A percentile compares a stretch with the other conserved stretches of the same genome.
These are phyloP conservation scores for Sarocladium brachiariae DNA, from an alignment of 2,329 filamentous ascomycete species.

Conservation along the genomic window DNA sequence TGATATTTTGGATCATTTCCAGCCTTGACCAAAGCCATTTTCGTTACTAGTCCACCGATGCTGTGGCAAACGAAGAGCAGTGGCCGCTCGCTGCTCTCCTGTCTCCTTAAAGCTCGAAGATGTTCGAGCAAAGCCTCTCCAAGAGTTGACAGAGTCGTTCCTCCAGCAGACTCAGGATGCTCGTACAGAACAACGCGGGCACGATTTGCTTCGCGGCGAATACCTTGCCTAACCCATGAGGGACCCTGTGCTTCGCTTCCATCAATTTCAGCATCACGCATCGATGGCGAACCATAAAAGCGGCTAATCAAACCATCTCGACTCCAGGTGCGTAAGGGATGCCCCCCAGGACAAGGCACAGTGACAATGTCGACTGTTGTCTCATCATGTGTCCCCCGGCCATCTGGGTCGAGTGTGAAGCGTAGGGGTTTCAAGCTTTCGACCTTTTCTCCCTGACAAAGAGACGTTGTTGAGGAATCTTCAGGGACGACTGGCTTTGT, in stretches of 20 bases:
- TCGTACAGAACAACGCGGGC: constrained; percentile 46
- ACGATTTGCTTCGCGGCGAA: constrained; percentile 38
- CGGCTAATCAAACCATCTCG: constrained; percentile 40
- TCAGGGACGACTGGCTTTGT: constrained; percentile 3
- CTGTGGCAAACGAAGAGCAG: constrained; percentile 56
- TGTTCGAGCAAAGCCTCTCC: constrained; percentile 41
- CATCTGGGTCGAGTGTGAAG: constrained; percentile 29
- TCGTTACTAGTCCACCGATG: constrained; percentile 53
- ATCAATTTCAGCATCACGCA: constrained; percentile 28
- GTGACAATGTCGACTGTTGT: constrained; percentile 48
- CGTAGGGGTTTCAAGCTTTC: constrained; percentile 10
- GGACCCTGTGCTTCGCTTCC: constrained; percentile 18
- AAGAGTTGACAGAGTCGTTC: constrained; percentile 35
- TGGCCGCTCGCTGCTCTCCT: constrained; percentile 36
- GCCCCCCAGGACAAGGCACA: constrained; percentile 46
- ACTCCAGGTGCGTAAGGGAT: constrained; percentile 46
- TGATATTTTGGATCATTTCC: constrained; percentile 29
- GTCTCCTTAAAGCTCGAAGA: constrained; percentile 27
- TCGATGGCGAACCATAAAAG: constrained; percentile 37
- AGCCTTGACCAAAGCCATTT: constrained; percentile 47
- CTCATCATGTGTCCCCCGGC: constrained; percentile 38
- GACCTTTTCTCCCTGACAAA: neutral
- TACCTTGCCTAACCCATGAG: constrained; percentile 47
- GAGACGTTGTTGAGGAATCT: neutral
- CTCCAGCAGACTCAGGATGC: constrained; percentile 36